Base-by-base conservation (phyloP, 345 rosid species). In the Eucalyptus pumila region DNA sequence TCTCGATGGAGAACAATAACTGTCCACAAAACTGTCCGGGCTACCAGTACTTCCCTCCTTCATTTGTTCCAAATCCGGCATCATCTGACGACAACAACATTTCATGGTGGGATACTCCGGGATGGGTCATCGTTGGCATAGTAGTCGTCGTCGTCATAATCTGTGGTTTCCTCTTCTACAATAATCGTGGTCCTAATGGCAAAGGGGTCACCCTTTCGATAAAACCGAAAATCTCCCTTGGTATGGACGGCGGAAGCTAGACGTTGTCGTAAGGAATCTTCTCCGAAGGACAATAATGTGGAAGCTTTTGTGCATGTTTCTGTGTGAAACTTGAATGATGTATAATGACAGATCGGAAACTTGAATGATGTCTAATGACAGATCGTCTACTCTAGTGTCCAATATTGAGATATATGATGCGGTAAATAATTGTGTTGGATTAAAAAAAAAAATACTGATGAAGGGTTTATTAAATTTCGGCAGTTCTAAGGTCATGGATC, bases 141-240 rank as follows among this genome's bases (percentile, higher is more conserved):
- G 56, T 52, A 87, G 83, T 88, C 65, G 21, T 88, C 49, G 48
- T 88, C 6, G 65, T 56, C 16, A 9, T 34, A 52, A 52, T 52
- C 56, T 5, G 62, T 85, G 24, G 58, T 52, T 52, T 49, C 40
- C 81, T 44, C 17, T 40, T 27, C 34, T 49, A 56, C 37, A 88
- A 58, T 42, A 4, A 30, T 48, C 7, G 56, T 26, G 34, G 14
- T 27, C 2, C 60, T 54, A 54, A 56, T 24, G 62, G 26, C 62
- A 56, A 23, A 8, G 60, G 60, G 26, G 14, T 0, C 9, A 58
- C 0, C 13, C n/a, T 26, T 26, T 11, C n/a, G 4, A 11, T 26
- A 0, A 11, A 58, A 11, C 0, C 2, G 4, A 0, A 58, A 58
- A 0, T 5, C 30, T 3, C 65, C 67, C 14, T 26, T 5, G 4